Evolutionary conservation across 176 grass and related monocot species (phyloP).

Genomic region (Oryza australiensis): DNA sequence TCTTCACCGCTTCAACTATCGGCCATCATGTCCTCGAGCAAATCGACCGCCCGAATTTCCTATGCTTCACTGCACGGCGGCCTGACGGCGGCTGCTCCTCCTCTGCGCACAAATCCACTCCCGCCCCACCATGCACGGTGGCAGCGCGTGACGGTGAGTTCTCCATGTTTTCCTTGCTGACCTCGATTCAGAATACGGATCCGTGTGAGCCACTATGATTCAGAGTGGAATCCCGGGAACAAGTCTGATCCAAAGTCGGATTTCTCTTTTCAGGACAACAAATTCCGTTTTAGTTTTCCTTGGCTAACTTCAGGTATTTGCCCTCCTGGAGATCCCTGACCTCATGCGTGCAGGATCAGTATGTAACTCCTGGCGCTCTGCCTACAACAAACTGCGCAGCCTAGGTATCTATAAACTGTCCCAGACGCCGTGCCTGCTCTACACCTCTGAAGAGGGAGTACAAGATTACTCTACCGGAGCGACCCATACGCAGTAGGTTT

Average conservation of each 20-base stretch:
- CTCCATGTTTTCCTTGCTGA: too few species aligned
- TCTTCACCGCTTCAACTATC: too few species aligned
- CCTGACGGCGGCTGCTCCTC: too few species aligned
- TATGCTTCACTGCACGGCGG: too few species aligned
- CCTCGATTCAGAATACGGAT: too few species aligned
- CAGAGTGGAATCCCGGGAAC: background rate
- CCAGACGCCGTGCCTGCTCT: background rate
- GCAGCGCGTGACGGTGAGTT: too few species aligned
- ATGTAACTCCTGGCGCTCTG: background rate
- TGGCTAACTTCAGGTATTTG: background rate
- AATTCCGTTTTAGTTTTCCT: background rate
- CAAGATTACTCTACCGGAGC: background rate
- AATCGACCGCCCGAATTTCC: too few species aligned
- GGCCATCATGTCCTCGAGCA: too few species aligned
- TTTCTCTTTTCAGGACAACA: background rate
- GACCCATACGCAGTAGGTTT: background rate
- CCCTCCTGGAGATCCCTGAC: background rate
- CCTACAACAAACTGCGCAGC: background rate
- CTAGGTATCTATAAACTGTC: background rate
- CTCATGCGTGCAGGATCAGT: background rate
- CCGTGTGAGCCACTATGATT: too few species aligned
- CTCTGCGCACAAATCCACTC: too few species aligned
- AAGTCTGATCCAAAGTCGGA: background rate
- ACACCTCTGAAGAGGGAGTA: slow-evolving; percentile 7
- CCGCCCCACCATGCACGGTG: too few species aligned